Evolutionary conservation across 441 rosid genomes (phyloP).

Genomic region (Isatis lusitanica): DNA sequence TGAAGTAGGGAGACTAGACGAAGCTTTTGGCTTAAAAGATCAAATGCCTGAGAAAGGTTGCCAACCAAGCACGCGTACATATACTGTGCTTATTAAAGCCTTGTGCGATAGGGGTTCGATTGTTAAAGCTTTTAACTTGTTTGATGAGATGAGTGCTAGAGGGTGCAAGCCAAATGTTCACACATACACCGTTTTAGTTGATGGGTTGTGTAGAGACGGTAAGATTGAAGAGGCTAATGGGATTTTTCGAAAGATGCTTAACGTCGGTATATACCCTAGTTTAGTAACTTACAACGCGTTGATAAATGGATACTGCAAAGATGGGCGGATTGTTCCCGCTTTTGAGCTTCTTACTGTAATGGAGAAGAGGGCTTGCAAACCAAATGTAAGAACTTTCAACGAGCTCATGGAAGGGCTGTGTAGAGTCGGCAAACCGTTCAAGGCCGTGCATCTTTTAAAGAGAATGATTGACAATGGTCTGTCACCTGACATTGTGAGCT

Average conservation of each 20-base stretch:
- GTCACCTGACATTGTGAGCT: conserved; percentile 40
- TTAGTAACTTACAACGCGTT: conserved; percentile 44
- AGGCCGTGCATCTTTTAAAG: conserved; percentile 38
- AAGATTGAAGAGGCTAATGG: conserved; percentile 46
- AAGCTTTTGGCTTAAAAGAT: conserved; percentile 43
- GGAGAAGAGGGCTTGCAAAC: conserved; percentile 45
- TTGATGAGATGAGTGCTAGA: conserved; percentile 40
- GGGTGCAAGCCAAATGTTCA: conserved; percentile 42
- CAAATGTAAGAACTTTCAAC: conserved; percentile 44
- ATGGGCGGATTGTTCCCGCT: conserved; percentile 41
- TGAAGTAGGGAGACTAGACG: conserved; percentile 38
- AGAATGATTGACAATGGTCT: conserved; percentile 38
- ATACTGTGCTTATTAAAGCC: conserved; percentile 46
- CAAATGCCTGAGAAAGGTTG: conserved; percentile 43
- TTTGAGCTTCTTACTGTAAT: conserved; percentile 44
- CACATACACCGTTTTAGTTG: conserved; percentile 45
- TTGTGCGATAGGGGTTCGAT: conserved; percentile 39
- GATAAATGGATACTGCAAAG: conserved; percentile 52
- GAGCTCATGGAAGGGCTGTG: conserved; percentile 53
- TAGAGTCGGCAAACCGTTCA: conserved; percentile 41
- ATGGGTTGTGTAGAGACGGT: conserved; percentile 46
- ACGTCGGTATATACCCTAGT: conserved; percentile 36
- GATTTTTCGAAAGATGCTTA: conserved; percentile 37
- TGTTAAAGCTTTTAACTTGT: conserved; percentile 37
- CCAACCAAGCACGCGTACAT: conserved; percentile 42